phyloP scores from a whole-genome alignment of 1,284 basidiomycete genomes.

The Papiliotrema nemorosa region DNA sequence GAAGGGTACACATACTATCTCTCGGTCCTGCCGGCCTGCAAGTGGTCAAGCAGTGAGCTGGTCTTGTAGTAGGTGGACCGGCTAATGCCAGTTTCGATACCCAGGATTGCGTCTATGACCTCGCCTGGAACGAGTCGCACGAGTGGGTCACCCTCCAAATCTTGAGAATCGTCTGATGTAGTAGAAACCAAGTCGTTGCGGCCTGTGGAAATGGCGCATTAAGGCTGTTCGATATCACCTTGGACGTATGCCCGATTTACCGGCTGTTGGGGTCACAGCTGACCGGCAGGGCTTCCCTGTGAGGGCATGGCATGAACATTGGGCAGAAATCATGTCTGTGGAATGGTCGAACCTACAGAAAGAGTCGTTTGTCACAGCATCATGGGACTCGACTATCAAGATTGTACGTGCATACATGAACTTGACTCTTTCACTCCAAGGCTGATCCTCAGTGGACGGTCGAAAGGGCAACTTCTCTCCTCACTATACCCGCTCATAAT shows the following conservation, averaged over 20 bases:
- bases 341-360: constrained; percentile 97
- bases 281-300: constrained; percentile 58
- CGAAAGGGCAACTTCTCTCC: constrained; percentile 68
- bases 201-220: constrained; percentile 89
- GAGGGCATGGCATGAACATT: constrained; percentile 88
- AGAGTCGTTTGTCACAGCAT: constrained; percentile 78
- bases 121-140: constrained; percentile 89
- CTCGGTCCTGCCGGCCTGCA: constrained; percentile 54
- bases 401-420: constrained; percentile 58
- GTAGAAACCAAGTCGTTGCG: constrained; percentile 70
- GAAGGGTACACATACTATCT: constrained; percentile 70
- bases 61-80: constrained; percentile 1
- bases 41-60: constrained; percentile 65
- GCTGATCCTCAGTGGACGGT: constrained; percentile 70
- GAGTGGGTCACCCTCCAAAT: constrained; percentile 59
- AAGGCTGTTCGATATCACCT: constrained; percentile 83
- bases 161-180: too few species aligned
- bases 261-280: background rate
- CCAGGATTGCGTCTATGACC: constrained; percentile 87
- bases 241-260: constrained; percentile 64
- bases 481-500: constrained; percentile 66
- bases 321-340: constrained; percentile 86
- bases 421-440: background rate
- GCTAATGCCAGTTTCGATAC: constrained; percentile 70
- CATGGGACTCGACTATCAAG: constrained; percentile 90